These are phyloP conservation scores for Petasospora rhodanensis DNA, from an alignment of 1,139 yeast genomes.

Conservation along the genomic window DNA sequence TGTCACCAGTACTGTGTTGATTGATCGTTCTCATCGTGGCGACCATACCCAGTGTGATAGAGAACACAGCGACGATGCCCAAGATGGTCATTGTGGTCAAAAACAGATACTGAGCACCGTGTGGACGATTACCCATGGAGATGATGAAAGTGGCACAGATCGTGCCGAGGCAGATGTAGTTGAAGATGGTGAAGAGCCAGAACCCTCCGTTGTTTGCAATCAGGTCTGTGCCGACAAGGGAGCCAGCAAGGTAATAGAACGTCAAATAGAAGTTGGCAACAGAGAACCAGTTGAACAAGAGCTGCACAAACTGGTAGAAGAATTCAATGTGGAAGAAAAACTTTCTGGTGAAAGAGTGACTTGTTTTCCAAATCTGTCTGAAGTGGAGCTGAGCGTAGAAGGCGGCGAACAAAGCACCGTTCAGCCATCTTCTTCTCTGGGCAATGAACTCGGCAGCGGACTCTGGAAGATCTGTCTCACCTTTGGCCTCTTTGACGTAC, in stretches of 20 bases:
- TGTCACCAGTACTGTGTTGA: too few species aligned
- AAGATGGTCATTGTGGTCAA: slow-evolving; percentile 65
- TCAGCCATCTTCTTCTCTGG: slow-evolving; percentile 96
- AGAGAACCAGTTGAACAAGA: slow-evolving; percentile 84
- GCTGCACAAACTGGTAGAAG: slow-evolving; percentile 68
- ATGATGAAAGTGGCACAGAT: slow-evolving; percentile 82
- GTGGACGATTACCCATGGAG: slow-evolving; percentile 95
- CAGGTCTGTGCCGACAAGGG: slow-evolving; percentile 46
- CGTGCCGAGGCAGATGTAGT: slow-evolving; percentile 75
- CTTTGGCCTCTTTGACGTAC: slow-evolving; percentile 89
- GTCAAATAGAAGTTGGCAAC: slow-evolving; percentile 87
- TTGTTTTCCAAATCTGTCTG: slow-evolving; percentile 79
- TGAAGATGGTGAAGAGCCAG: slow-evolving; percentile 76
- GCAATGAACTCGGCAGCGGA: slow-evolving; percentile 83
- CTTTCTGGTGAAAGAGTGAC: slow-evolving; percentile 73
- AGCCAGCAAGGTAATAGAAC: slow-evolving; percentile 89
- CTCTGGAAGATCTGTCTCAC: slow-evolving; percentile 98
- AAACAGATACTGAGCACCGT: slow-evolving; percentile 76
- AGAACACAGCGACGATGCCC: slow-evolving; percentile 76
- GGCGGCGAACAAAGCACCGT: slow-evolving; percentile 97
- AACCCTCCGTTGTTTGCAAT: slow-evolving; percentile 71
- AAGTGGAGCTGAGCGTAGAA: slow-evolving; percentile 79
- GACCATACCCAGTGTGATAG: slow-evolving; percentile 76
- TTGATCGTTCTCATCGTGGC: slow-evolving; percentile 70
- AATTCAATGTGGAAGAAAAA: slow-evolving; percentile 79